Evolutionary conservation across 1,139 yeast genomes (phyloP), one percentile per base, ranked within the genome.

Genomic region (Kodamaea derodonti): DNA sequence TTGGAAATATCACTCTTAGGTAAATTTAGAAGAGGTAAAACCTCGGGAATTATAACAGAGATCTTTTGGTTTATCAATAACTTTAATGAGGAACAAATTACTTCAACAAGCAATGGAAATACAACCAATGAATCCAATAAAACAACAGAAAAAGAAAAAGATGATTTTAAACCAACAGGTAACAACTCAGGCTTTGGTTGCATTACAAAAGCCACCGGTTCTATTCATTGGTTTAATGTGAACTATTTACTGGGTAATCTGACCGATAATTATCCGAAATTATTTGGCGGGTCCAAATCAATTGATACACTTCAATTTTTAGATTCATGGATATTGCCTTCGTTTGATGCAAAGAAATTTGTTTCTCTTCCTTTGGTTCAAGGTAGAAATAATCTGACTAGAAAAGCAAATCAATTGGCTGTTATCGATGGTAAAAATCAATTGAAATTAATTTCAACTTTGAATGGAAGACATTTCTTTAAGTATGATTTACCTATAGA

Each of bases 11-110:
- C 75, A 0, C 57, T 81, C 16, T 54, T 78, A 33, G 87, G 84
- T 11, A 75, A 77, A 42, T 80, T 78, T 46, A 60, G 59, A 9
- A 62, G 88, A 27, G 90, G 90, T 3, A 78, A 77, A 47, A 80
- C 85, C 0, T 71, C 80, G 3, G 79, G 84, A 1, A 54, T 65
- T 2, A 69, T 80, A 12, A 60, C 64, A 27, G 68, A 72, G 15
- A 59, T 80, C 3, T 55, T 70, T 25, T 82, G 90, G 88, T 70
- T 69, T 32, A 58, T 62, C 20, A 64, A 61, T 40, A 44, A 42
- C 30, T 39, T 30, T 23, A 32, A 36, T 9, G 30, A 27, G 14
- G 33, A 36, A 3, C 34, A 23, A 22, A 20, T 30, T 4, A 29
- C 31, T 13, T 18, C 15, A 12, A 11, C 17, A 10, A 13, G 22